Evolutionary conservation across 2,329 filamentous ascomycete species (phyloP).

Genomic region (Didymella pomorum): DNA sequence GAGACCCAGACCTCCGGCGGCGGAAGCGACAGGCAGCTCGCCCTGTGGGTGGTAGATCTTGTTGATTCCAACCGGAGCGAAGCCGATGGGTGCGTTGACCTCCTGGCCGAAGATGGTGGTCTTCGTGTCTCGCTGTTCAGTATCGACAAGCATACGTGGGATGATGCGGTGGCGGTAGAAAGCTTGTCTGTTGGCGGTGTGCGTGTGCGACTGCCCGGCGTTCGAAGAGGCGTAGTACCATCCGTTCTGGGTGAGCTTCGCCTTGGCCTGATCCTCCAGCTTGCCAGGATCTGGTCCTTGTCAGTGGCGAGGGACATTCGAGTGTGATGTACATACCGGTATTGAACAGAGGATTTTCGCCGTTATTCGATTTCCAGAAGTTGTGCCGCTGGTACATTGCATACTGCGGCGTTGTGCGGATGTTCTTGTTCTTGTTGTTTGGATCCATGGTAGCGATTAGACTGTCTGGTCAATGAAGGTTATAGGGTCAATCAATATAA

Average conservation of each 20-base stretch:
- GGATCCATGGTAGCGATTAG: not conserved
- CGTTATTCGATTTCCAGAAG: not conserved
- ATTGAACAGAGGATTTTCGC: not conserved
- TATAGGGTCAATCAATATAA: not conserved
- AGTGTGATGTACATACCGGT: not conserved
- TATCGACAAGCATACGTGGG: not conserved
- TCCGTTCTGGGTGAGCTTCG: constrained; percentile 64
- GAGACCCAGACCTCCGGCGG: not conserved
- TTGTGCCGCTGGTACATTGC: not conserved
- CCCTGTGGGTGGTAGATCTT: not conserved
- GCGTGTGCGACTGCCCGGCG: constrained; percentile 62
- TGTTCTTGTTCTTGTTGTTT: not conserved
- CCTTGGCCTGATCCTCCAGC: constrained; percentile 65
- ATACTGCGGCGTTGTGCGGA: not conserved
- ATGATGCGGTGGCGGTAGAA: constrained; percentile 70
- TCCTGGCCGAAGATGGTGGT: not conserved
- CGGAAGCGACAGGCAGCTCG: not conserved
- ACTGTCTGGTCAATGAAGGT: not conserved
- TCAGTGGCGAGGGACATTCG: not conserved
- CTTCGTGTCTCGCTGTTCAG: not conserved
- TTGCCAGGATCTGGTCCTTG: constrained; percentile 59
- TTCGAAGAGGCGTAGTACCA: constrained; percentile 68
- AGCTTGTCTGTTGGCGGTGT: constrained; percentile 67
- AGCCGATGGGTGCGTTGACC: not conserved
- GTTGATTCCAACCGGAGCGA: not conserved